These are phyloP conservation scores for Dothistroma septosporum DNA, from an alignment of 2,329 filamentous ascomycete species.

Conservation along the genomic window DNA sequence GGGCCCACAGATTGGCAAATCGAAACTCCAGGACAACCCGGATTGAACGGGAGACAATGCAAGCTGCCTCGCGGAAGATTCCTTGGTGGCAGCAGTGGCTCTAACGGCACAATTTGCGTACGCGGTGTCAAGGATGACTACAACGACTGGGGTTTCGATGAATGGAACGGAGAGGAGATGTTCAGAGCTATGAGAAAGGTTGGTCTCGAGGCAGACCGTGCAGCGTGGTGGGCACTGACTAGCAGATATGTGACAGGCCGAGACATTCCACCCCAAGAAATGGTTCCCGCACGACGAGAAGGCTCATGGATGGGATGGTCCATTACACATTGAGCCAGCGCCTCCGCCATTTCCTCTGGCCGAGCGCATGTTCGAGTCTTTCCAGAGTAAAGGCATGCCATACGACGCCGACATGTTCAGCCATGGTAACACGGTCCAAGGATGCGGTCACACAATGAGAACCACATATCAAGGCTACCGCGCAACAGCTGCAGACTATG, in stretches of 20 bases:
- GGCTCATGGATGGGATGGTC: constrained; percentile 26
- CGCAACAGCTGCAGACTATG: constrained; percentile 53
- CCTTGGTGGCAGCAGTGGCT: constrained; percentile 42
- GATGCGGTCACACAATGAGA: constrained; percentile 53
- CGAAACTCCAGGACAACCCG: constrained; percentile 38
- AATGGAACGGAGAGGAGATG: constrained; percentile 30
- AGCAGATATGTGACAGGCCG: constrained; percentile 12
- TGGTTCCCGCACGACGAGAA: constrained; percentile 27
- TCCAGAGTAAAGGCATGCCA: constrained; percentile 26
- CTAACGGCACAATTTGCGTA: constrained; percentile 44
- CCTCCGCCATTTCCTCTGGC: constrained; percentile 41
- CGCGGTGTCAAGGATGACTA: constrained; percentile 44
- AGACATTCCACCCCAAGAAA: constrained; percentile 25
- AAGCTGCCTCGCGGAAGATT: constrained; percentile 44
- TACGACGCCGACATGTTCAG: constrained; percentile 31
- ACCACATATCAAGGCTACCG: constrained; percentile 52
- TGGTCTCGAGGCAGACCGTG: background rate
- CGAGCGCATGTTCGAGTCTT: constrained; percentile 25
- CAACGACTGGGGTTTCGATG: constrained; percentile 30
- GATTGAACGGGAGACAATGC: constrained; percentile 40
- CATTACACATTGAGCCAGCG: constrained; percentile 38
- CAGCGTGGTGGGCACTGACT: constrained; percentile 1
- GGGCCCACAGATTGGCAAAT: constrained; percentile 46
- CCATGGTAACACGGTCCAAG: constrained; percentile 47
- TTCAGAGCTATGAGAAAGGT: constrained; percentile 31